Evolutionary conservation across 495 filamentous ascomycete genomes (phyloP), one percentile per base, ranked within the genome.

Genomic region (Penicillium egyptiacum): DNA sequence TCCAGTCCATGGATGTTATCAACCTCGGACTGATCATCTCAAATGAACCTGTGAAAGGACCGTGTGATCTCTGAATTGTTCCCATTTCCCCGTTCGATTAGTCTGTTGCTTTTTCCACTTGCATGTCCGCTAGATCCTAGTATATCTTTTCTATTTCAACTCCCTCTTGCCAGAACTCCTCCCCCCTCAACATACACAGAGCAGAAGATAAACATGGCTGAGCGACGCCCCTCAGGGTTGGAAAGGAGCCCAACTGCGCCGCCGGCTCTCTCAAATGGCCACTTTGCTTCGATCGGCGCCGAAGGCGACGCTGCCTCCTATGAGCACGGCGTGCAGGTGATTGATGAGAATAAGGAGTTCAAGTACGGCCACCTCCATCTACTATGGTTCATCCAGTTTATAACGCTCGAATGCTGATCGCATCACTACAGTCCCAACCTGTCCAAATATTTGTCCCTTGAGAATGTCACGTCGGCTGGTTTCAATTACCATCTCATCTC

Each of bases 401-500:
- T 28, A 3, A 14, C 8, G 4, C 19, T 31, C 8, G 5, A 22
- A 31, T 57, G 58, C 71, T 76, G 63, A 73, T 62, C 41, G 17
- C 37, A 35, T 14, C 35, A 14, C 30, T 61, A 39, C 69, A 96
- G 91, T 74, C 79, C 83, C 19, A 86, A 92, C 63, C 79, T 98
- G 63, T 86, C 85, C 64, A 83, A 83, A 40, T 98, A 98, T 73
- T 81, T 98, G 42, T 75, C 78, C 56, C 76, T 86, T 61, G 90
- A 92, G 72, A 82, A 87, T 64, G 84, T 96, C 68, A 86, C 89
- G 31, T 82, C 87, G 48, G 85, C 90, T 57, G 94, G 94, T 67
- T 98, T 98, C 84, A 96, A 96, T 73, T 98, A 98, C 74, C 94
- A 98, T 70, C 85, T 98, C 58, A 96, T 98, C 60, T 96, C 93